Base-by-base conservation (phyloP, 805 yeast genomes). In the Saccharomycopsis fibuligera region DNA sequence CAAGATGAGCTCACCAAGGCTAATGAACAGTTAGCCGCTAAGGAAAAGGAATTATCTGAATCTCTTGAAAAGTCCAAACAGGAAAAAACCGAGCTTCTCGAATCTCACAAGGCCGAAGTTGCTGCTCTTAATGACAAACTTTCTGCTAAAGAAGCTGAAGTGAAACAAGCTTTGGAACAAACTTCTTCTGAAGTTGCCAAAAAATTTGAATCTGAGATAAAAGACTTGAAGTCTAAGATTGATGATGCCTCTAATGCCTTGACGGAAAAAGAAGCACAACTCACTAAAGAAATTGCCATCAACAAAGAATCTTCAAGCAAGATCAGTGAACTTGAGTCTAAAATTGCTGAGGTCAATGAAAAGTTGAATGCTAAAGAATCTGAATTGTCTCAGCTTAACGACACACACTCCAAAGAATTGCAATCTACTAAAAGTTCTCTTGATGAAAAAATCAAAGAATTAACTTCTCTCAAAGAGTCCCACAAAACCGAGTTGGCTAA, bases 11-110 rank as follows among this genome's bases (percentile, higher is more conserved):
- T 33, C 16, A 23, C 16, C 4, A 29, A 14, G 5, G 21, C 16
- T 17, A 14, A 42, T 29, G 27, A 31, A 16, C 4, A 25, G 3
- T 17, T 22, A 6, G 9, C 30, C 14, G 42, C 41, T 30, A 44
- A 44, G 24, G 47, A 44, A 30, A n/a, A 10, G 12, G 41, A 44
- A 21, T 25, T 44, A 12, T 5, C 36, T 14, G 45, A 16, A 4
- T 5, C 29, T 12, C 6, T 42, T 19, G 29, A 42, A 33, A 6
- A 27, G 30, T 42, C 29, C 25, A 29, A 16, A 16, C 31, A 44
- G 14, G 47, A 44, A 21, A 44, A 44, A 19, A 22, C 29, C 27
- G n/a, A 38, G 27, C 24, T 17, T 38, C 39, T 48, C 23, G 48
- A 44, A 25, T n/a, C 33, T 5, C 41, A 35, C 22, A 36, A 22